Conservation (phyloP, 768 basidiomycete species). For the Panaeolus cyanescens region DNA sequence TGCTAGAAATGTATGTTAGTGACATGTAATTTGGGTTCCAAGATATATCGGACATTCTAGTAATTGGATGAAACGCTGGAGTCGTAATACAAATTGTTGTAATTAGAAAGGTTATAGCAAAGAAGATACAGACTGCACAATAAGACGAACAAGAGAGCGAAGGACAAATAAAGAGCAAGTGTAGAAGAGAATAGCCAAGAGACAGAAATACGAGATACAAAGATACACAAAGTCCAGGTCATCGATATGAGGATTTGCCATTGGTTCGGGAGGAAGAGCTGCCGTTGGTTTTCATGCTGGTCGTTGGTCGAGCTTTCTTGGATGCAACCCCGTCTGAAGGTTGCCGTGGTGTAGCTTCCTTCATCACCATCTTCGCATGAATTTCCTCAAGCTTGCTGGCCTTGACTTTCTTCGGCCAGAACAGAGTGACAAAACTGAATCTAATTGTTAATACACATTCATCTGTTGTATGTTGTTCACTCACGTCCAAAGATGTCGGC, state of each 20-base stretch:
- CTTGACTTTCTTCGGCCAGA: constrained; percentile 98
- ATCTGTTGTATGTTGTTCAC: constrained; percentile 32
- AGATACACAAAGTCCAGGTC: constrained; percentile 28
- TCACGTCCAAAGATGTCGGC: constrained; percentile 95
- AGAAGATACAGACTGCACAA: constrained; percentile 10
- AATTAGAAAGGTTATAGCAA: constrained; percentile 12
- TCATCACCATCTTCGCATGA: constrained; percentile 94
- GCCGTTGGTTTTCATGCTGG: constrained; percentile 55
- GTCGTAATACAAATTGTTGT: constrained; percentile 24
- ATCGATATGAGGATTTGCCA: constrained; percentile 59
- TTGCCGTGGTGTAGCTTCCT: constrained; percentile 71
- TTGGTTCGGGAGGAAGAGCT: constrained; percentile 53
- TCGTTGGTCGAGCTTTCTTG: constrained; percentile 63
- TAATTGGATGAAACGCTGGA: background rate
- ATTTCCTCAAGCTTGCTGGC: constrained; percentile 93
- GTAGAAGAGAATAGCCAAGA: constrained; percentile 21
- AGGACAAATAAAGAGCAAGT: constrained; percentile 13
- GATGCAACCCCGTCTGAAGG: constrained; percentile 46
- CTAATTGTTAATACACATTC: background rate
- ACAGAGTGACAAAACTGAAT: constrained; percentile 86
- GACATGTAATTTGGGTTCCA: background rate
- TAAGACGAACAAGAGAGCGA: constrained; percentile 17
- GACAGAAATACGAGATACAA: constrained; percentile 9
- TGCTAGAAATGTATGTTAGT: background rate
- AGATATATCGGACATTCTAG: constrained; percentile 8